These are phyloP conservation scores for Colletotrichum kahawae DNA, from an alignment of 2,329 filamentous ascomycete genomes.

Conservation along the genomic window DNA sequence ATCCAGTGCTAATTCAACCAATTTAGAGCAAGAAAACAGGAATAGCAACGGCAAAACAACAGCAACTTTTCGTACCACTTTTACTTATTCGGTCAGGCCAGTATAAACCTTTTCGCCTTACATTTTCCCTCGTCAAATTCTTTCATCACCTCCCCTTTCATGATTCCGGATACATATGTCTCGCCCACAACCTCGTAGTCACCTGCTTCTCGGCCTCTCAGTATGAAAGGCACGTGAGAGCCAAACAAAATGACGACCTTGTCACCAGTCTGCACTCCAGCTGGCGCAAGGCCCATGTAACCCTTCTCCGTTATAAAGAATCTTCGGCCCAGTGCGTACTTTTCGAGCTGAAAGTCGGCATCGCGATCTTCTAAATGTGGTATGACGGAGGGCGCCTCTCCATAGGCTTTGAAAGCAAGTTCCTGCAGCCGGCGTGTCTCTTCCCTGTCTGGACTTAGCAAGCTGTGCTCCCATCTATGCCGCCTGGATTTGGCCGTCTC, in stretches of 20 bases:
- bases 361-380: neutral
- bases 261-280: neutral
- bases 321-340: neutral
- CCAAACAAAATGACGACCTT: neutral
- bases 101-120: rapidly evolving
- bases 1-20: neutral
- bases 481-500: neutral
- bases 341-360: rapidly evolving
- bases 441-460: neutral
- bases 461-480: neutral
- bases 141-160: neutral
- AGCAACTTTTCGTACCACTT: no score
- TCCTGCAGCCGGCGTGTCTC: neutral
- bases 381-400: neutral
- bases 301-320: neutral
- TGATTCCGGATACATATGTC: neutral
- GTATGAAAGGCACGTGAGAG: neutral
- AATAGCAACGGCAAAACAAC: neutral
- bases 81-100: neutral
- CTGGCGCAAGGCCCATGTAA: neutral
- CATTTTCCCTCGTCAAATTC: rapidly evolving
- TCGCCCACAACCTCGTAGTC: neutral
- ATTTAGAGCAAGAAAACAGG: rapidly evolving
- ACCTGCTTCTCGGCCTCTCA: neutral
- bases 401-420: neutral